Evolutionary conservation across 495 filamentous ascomycete genomes (phyloP), one percentile per base, ranked within the genome.

Genomic region (Daldinia loculata): DNA sequence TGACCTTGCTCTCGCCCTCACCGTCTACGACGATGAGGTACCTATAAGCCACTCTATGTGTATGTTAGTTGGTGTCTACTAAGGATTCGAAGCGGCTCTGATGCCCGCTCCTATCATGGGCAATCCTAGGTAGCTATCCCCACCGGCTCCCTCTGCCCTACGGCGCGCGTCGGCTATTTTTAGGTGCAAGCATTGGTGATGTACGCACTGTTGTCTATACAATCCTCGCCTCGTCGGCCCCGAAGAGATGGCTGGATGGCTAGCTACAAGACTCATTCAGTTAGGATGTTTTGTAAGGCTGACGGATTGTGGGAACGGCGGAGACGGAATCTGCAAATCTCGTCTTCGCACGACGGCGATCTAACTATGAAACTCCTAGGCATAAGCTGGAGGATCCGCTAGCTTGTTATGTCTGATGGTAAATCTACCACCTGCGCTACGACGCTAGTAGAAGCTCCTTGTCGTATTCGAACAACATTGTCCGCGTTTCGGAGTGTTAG

Each of bases 381-480:
- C 56, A 59, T 63, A 36, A 60, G 15, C 59, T 62, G 59, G 57
- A 67, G 69, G 69, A 71, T 71, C 59, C 53, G 27, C 38, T 67
- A 48, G 52, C 55, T 32, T 36, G 34, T 50, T 48, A 1, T 39
- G 52, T 39, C 45, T 11, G 30, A 38, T 32, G 19, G n/a, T 15
- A 45, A 38, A 32, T 59, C 51, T 51, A 19, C 56, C 43, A 30
- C 53, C n/a, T 39, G 30, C 22, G 30, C 7, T 41, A 9, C 22
- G 41, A 43, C 57, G 41, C 58, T 66, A 62, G 22, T 27, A 61
- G 26, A 32, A 41, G 45, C 17, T 22, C 61, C 61, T 56, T 63
- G 52, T 43, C 41, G 39, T 26, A 24, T 63, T 64, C 30, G 51
- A 60, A 19, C 1, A 45, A 59, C 2, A 53, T 52, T 41, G 17